These are phyloP conservation scores for Pachyrhizus erosus DNA, from an alignment of 306 rosid species.

Conservation along the genomic window DNA sequence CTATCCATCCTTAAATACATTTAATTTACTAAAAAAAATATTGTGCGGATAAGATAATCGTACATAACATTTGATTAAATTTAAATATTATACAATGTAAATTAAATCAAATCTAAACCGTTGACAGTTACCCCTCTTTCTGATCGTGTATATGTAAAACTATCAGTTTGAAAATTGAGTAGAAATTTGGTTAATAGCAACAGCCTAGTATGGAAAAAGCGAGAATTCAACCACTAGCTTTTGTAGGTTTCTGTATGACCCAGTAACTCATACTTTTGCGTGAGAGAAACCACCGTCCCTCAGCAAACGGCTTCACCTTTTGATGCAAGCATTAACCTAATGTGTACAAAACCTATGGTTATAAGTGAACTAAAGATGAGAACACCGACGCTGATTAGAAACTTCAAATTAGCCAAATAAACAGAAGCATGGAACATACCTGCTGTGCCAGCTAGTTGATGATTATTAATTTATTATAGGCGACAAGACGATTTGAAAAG, in stretches of 20 bases:
- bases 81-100: background rate
- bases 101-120: background rate
- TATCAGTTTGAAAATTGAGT: background rate
- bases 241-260: background rate
- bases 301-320: background rate
- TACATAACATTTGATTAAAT: background rate
- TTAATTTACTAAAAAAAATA: too few relatives aligned
- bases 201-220: background rate
- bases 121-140: background rate
- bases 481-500: conserved; percentile 40
- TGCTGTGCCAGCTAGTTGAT: conserved; percentile 66
- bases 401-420: conserved; percentile 35
- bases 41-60: too few relatives aligned
- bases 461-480: conserved; percentile 36
- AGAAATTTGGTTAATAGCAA: background rate
- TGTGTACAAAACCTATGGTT: background rate
- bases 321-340: conserved; percentile 10
- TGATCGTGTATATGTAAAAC: background rate
- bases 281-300: background rate
- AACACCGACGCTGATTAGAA: background rate
- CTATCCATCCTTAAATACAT: too few relatives aligned
- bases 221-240: background rate
- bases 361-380: background rate
- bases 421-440: conserved; percentile 50
- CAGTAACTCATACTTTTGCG: background rate